These are phyloP conservation scores for Gypsophila paniculata DNA, from an alignment of 179 eudicot species.

Conservation along the genomic window DNA sequence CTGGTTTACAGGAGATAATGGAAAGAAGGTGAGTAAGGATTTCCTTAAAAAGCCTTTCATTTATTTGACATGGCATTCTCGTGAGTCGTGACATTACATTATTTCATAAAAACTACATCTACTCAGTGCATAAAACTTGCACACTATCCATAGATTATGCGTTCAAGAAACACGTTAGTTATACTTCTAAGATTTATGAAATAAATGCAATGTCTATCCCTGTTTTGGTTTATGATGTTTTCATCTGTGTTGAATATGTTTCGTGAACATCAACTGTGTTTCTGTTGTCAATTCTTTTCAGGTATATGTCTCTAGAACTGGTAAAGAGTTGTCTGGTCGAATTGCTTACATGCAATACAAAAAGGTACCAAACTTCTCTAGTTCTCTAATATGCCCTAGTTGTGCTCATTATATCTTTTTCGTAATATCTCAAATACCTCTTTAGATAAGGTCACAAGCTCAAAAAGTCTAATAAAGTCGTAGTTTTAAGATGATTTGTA, in stretches of 20 bases:
- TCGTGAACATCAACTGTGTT: too few species aligned
- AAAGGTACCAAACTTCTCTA: slow-evolving; percentile 48
- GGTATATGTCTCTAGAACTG: slow-evolving; percentile 48
- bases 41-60: neutral
- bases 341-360: slow-evolving; percentile 65
- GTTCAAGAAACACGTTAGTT: neutral
- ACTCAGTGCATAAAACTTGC: neutral
- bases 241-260: too few species aligned
- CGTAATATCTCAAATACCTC: too few species aligned
- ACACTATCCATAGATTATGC: neutral
- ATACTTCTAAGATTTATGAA: neutral
- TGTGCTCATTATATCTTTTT: neutral
- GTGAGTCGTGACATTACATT: too few species aligned
- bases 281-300: slow-evolving; percentile 23
- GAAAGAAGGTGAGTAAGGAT: slow-evolving; percentile 61
- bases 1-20: slow-evolving; percentile 65
- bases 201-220: neutral
- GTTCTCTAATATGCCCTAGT: neutral
- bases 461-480: too few species aligned
- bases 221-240: too few species aligned
- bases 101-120: neutral
- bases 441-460: too few species aligned
- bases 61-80: neutral
- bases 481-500: neutral
- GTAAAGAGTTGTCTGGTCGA: slow-evolving; percentile 73